A percentile compares a stretch with the other conserved stretches of the same genome.
Evolutionary conservation across 345 rosid species (phyloP).

Genomic region (Pugionium cornutum): DNA sequence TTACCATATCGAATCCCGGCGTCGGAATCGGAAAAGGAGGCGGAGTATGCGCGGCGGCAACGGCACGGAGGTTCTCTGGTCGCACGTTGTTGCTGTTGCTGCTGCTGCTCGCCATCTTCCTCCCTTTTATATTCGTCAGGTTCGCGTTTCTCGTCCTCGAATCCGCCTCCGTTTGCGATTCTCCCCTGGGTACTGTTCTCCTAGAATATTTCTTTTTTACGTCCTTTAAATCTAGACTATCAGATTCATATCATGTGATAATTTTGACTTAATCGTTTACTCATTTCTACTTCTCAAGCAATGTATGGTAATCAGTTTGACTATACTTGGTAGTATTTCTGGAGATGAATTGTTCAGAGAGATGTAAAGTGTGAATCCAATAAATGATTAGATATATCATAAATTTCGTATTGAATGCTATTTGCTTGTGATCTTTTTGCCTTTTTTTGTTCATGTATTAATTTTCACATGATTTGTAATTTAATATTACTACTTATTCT

Average conservation of each 20-base stretch:
- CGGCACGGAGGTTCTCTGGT: slow-evolving; percentile 52
- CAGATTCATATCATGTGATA: neutral
- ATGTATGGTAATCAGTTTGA: neutral
- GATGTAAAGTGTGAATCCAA: slow-evolving; percentile 27
- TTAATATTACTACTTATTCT: slow-evolving; percentile 22
- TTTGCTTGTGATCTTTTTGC: slow-evolving; percentile 14
- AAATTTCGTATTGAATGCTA: slow-evolving; percentile 31
- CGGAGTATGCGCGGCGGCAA: slow-evolving; percentile 42
- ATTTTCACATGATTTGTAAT: slow-evolving; percentile 14
- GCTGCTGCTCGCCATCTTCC: slow-evolving; percentile 56
- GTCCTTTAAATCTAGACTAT: neutral
- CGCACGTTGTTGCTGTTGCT: slow-evolving; percentile 54
- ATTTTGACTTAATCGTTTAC: slow-evolving; percentile 1
- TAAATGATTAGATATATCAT: slow-evolving; percentile 18
- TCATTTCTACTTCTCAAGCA: neutral
- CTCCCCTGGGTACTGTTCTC: slow-evolving; percentile 50
- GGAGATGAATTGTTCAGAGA: slow-evolving; percentile 2
- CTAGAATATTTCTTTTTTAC: neutral
- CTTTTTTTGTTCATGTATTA: neutral
- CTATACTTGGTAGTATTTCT: neutral
- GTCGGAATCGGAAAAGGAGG: slow-evolving; percentile 43
- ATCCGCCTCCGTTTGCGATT: slow-evolving; percentile 66
- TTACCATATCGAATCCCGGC: slow-evolving; percentile 54
- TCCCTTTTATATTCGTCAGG: slow-evolving; percentile 70
- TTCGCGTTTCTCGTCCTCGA: slow-evolving; percentile 75